Evolutionary conservation across 768 basidiomycete genomes (phyloP).

Genomic region (Rubroboletus pulcherrimus): DNA sequence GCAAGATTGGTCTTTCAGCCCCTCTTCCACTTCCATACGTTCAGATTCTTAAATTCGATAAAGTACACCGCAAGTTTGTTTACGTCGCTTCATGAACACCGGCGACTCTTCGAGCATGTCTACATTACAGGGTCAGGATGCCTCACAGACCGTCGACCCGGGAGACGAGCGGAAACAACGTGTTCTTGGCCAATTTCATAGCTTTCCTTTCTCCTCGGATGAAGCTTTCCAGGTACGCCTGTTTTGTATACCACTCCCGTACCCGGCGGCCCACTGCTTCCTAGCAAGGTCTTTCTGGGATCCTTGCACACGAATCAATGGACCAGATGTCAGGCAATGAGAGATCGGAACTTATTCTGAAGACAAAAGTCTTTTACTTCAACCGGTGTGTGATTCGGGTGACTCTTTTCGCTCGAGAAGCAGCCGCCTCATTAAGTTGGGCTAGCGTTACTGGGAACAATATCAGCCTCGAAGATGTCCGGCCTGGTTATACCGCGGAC

Average conservation of each 20-base stretch:
- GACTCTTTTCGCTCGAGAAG: constrained; percentile 24
- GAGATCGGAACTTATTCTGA: constrained; percentile 45
- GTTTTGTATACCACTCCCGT: not conserved
- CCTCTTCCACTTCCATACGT: not conserved
- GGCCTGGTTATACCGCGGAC: constrained; percentile 9
- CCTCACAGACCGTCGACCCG: constrained; percentile 11
- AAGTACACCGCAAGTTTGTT: constrained; percentile 4
- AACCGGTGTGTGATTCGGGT: constrained; percentile 43
- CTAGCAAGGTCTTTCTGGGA: constrained; percentile 65
- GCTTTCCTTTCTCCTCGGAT: constrained; percentile 55
- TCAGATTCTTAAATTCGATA: constrained; percentile 1
- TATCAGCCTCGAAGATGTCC: constrained; percentile 29
- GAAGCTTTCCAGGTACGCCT: constrained; percentile 54
- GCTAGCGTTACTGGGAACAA: constrained; percentile 30
- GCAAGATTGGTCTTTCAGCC: not conserved
- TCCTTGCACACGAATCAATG: constrained; percentile 43
- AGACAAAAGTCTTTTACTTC: constrained; percentile 68
- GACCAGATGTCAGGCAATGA: constrained; percentile 36
- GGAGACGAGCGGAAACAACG: constrained; percentile 16
- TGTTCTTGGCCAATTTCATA: constrained; percentile 32
- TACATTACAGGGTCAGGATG: constrained; percentile 10
- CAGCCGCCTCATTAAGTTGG: constrained; percentile 22
- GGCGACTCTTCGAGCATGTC: constrained; percentile 14
- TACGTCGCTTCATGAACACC: constrained; percentile 11
- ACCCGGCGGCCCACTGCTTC: not conserved